Evolutionary conservation across 2,329 filamentous ascomycete genomes (phyloP), one percentile per base, ranked within the genome.

Genomic region (Dendryphion nanum): DNA sequence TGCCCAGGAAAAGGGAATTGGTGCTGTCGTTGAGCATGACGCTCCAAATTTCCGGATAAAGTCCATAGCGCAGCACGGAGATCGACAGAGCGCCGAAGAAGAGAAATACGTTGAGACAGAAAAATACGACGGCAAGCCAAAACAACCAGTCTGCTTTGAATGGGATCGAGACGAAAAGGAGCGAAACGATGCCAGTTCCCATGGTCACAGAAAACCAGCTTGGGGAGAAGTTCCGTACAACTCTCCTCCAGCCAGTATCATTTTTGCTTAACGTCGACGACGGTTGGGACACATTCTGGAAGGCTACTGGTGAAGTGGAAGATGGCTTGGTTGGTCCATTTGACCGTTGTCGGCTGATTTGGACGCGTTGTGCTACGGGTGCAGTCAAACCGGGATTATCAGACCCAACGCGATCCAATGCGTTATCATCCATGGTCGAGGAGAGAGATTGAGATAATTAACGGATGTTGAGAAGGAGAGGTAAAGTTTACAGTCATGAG

Each of bases 101-200:
- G 5, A 86, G 66, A 4, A 70, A 20, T 12, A 77, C 57, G 51
- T 86, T 85, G 14, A 84, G 66, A 4, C 64, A 61, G 53, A 86
- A 85, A 56, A 86, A 76, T 34, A 73, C 53, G 33, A 81, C 74
- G 4, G 38, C 1, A 15, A 84, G 67, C 61, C 75, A 79, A 49
- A 76, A 72, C 0, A 85, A 67, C 72, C 77, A 82, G 6, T 48
- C 40, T 2, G 71, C 71, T 44, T 81, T 74, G 59, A 80, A 85
- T 0, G 82, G 82, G 8, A 85, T 70, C 14, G 76, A 74, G 47
- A 78, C 70, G 14, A 86, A 70, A 15, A 86, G 68, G 26, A 85
- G 74, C 2, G 78, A 77, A 6, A 83, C 77, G 26, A 86, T 78
- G 15, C 82, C 83, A 0, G 82, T 86, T 18, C 83, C 83, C 82